Evolutionary conservation across 2,329 filamentous ascomycete species (phyloP).

Genomic region (Tolypocladium tropicale): DNA sequence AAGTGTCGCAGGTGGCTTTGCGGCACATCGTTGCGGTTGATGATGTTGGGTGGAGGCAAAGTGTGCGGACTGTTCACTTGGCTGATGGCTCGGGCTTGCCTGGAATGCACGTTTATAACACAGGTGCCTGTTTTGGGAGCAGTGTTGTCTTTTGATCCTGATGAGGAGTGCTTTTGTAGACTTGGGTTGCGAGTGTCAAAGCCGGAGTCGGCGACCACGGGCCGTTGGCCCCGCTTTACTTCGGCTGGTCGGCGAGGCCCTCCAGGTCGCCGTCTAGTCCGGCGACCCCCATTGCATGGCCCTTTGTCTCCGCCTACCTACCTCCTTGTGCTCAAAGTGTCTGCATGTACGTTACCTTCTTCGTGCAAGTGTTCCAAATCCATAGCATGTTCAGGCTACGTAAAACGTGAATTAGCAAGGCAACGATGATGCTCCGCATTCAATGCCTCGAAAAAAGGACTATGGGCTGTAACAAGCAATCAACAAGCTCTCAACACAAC

Average conservation of each 20-base stretch:
- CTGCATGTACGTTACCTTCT: no score
- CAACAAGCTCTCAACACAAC: neutral
- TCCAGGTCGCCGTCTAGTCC: neutral
- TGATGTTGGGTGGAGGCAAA: neutral
- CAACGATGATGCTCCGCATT: neutral
- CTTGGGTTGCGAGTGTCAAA: neutral
- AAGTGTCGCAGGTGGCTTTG: slow-evolving; percentile 50
- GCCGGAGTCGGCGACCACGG: neutral
- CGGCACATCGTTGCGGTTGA: slow-evolving; percentile 46
- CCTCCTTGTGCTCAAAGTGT: neutral
- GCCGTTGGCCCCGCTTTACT: neutral
- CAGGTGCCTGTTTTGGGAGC: no score
- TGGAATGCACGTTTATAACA: no score
- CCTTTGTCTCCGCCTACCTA: neutral
- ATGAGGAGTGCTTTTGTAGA: neutral
- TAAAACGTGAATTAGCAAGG: neutral
- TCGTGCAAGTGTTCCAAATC: no score
- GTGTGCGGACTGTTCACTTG: neutral
- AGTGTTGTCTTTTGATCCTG: no score
- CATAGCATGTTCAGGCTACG: neutral
- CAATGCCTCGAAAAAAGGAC: neutral
- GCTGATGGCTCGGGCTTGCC: neutral
- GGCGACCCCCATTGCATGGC: neutral
- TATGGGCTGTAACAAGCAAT: neutral
- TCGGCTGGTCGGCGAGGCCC: neutral